A percentile compares a stretch with the other conserved stretches of the same genome.
Evolutionary conservation across 805 yeast species (phyloP).

Genomic region (Scheffersomyces ergatensis): DNA sequence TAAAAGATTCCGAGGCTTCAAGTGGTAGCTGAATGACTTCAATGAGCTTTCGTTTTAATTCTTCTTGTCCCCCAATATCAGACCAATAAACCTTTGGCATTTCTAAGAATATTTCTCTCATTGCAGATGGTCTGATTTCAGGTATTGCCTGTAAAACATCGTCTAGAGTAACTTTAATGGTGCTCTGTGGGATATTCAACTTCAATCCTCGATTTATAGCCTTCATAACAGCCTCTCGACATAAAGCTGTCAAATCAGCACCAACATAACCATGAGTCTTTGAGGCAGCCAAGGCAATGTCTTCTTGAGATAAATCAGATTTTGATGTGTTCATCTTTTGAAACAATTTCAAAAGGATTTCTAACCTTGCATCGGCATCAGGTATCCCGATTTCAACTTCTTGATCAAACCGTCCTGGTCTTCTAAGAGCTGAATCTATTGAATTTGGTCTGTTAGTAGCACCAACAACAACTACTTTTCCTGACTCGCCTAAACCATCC

Average conservation of each 20-base stretch:
- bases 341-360: slow-evolving; percentile 67
- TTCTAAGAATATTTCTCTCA: slow-evolving; percentile 92
- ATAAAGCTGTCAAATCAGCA: slow-evolving; percentile 85
- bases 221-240: slow-evolving; percentile 84
- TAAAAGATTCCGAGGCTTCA: slow-evolving; percentile 75
- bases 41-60: slow-evolving; percentile 71
- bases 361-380: slow-evolving; percentile 73
- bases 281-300: slow-evolving; percentile 62
- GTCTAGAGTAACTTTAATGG: slow-evolving; percentile 44
- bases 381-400: slow-evolving; percentile 93
- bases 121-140: slow-evolving; percentile 92
- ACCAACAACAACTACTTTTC: slow-evolving; percentile 66
- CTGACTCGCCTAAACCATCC: slow-evolving; percentile 72
- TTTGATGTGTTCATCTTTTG: slow-evolving; percentile 42
- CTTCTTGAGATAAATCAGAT: slow-evolving; percentile 50
- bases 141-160: slow-evolving; percentile 73
- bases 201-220: slow-evolving; percentile 65
- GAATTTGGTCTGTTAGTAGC: slow-evolving; percentile 73
- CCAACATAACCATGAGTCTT: slow-evolving; percentile 98
- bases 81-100: slow-evolving; percentile 92
- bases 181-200: slow-evolving; percentile 17
- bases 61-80: slow-evolving; percentile 95
- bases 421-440: slow-evolving; percentile 68
- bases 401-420: slow-evolving; percentile 89
- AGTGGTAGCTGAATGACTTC: slow-evolving; percentile 94